Evolutionary conservation across 371 early-diverging fungal genomes (phyloP).

Genomic region (Actinomucor elegans): DNA sequence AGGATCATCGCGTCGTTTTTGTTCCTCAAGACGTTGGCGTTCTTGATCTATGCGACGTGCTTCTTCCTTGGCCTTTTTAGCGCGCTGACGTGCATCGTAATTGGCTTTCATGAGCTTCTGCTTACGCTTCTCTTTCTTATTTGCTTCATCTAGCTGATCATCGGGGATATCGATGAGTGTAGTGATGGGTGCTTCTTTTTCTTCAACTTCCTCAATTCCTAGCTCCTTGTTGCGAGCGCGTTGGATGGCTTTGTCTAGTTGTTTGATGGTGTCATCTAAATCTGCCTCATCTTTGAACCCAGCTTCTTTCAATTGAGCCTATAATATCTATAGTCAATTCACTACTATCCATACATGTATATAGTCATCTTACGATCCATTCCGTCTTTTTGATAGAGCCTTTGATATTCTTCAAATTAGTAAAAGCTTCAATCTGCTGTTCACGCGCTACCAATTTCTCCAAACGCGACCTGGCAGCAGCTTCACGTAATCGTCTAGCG

Average conservation of each 20-base stretch:
- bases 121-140: conserved; percentile 82
- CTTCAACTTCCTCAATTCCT: conserved; percentile 79
- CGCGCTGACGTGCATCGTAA: conserved; percentile 78
- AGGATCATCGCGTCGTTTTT: conserved; percentile 65
- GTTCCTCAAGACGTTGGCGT: conserved; percentile 67
- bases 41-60: conserved; percentile 68
- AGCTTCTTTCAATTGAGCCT: conserved; percentile 60
- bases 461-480: conserved; percentile 74
- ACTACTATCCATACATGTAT: background rate
- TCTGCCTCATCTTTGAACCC: conserved; percentile 77
- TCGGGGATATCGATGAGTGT: conserved; percentile 81
- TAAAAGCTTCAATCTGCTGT: conserved; percentile 60
- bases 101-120: conserved; percentile 82
- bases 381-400: conserved; percentile 50
- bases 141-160: conserved; percentile 72
- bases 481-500: conserved; percentile 71
- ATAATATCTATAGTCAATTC: background rate
- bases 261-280: conserved; percentile 71
- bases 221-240: conserved; percentile 78
- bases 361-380: conserved; percentile 43
- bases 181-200: conserved; percentile 74
- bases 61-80: conserved; percentile 78
- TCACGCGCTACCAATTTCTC: conserved; percentile 71
- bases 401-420: conserved; percentile 54
- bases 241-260: conserved; percentile 63